These are phyloP conservation scores for Aspergillus biplanus DNA, from an alignment of 495 filamentous ascomycete species.

Conservation along the genomic window DNA sequence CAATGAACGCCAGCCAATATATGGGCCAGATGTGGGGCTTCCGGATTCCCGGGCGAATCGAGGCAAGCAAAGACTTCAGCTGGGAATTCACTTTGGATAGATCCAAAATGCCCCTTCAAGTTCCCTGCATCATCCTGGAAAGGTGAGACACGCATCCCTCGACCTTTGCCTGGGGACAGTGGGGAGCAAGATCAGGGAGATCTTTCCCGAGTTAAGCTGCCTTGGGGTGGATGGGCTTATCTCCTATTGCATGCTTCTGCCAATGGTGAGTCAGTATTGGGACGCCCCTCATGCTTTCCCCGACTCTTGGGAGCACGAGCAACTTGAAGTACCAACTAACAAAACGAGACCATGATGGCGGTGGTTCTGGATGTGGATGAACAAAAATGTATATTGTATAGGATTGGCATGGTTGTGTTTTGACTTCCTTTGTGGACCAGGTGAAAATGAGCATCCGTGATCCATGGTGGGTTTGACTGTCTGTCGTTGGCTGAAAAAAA, in stretches of 20 bases:
- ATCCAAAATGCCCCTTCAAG: constrained; percentile 2
- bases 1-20: constrained; percentile 24
- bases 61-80: constrained; percentile 1
- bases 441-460: too few relatives aligned
- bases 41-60: background rate
- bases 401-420: too few relatives aligned
- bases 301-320: background rate
- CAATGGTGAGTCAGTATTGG: background rate
- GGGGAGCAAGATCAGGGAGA: constrained; percentile 1
- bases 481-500: too few relatives aligned
- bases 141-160: background rate
- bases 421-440: too few relatives aligned
- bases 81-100: constrained; percentile 1
- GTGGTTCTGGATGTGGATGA: too few relatives aligned
- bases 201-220: background rate
- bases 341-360: too few relatives aligned
- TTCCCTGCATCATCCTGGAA: background rate
- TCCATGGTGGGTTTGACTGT: too few relatives aligned
- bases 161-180: constrained; percentile 11
- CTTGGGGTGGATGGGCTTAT: background rate
- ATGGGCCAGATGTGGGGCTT: constrained; percentile 18
- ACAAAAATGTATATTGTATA: too few relatives aligned
- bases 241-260: background rate
- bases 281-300: background rate
- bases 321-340: background rate